Conservation (phyloP, 176 grass and related monocot species). For the Juncus inflexus region DNA sequence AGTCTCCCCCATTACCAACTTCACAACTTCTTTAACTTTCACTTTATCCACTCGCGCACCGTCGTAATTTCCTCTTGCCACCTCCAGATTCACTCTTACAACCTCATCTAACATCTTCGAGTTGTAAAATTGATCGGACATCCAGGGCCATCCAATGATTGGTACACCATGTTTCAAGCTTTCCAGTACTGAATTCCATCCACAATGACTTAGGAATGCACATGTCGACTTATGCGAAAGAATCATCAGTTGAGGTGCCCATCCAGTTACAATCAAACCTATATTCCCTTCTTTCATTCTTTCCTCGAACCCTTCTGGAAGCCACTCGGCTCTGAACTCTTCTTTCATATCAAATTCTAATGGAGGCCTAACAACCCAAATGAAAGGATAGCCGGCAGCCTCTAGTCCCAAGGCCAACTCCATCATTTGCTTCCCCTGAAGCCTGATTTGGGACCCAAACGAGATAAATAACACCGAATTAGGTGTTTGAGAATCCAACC, state of each 20-base stretch:
- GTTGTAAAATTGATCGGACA: slow-evolving; percentile 14
- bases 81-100: no score
- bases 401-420: slow-evolving; percentile 19
- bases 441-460: slow-evolving; percentile 23
- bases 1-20: no score
- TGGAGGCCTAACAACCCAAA: slow-evolving; percentile 17
- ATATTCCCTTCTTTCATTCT: neutral
- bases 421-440: slow-evolving; percentile 13
- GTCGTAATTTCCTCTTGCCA: no score
- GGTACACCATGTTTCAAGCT: slow-evolving; percentile 21
- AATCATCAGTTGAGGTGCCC: slow-evolving; percentile 23
- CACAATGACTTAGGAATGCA: slow-evolving; percentile 27
- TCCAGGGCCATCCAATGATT: slow-evolving; percentile 22
- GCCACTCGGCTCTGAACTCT: slow-evolving; percentile 13
- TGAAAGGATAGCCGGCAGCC: slow-evolving; percentile 14
- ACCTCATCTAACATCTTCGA: slow-evolving; percentile 20
- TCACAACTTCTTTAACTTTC: no score
- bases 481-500: slow-evolving; percentile 21
- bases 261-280: neutral
- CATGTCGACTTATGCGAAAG: slow-evolving; percentile 9
- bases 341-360: slow-evolving; percentile 5
- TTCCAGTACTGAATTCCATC: slow-evolving; percentile 19
- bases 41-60: no score
- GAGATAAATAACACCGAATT: slow-evolving; percentile 18
- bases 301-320: slow-evolving; percentile 21